phyloP scores from a whole-genome alignment of 768 basidiomycete species.

The Pleurotus pulmonarius region DNA sequence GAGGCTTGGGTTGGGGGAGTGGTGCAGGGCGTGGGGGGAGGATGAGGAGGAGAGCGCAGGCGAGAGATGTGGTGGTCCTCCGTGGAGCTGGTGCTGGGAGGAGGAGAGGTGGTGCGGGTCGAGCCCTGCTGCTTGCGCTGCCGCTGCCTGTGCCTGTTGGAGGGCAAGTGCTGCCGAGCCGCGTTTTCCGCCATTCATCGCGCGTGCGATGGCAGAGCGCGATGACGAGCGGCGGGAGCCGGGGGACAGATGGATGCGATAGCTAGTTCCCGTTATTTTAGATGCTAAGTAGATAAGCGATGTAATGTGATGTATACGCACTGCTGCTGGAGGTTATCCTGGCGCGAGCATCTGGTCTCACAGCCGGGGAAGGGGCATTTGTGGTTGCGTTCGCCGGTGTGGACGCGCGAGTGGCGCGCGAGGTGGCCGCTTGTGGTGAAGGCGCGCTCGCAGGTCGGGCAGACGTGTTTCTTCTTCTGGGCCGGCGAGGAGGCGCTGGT shows the following conservation, averaged over 20 bases:
- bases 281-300: background rate
- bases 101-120: background rate
- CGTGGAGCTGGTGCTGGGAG: no score
- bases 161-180: constrained; percentile 23
- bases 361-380: constrained; percentile 95
- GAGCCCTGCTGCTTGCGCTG: constrained; percentile 10
- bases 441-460: constrained; percentile 66
- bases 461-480: constrained; percentile 56
- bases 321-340: constrained; percentile 80
- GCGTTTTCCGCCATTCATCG: constrained; percentile 19
- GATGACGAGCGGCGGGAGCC: constrained; percentile 70
- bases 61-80: no score
- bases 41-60: background rate
- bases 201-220: constrained; percentile 52
- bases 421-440: constrained; percentile 91
- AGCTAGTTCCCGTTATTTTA: constrained; percentile 34
- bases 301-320: constrained; percentile 26
- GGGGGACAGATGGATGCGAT: constrained; percentile 78
- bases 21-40: background rate
- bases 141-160: constrained; percentile 17
- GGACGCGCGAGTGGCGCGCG: constrained; percentile 82
- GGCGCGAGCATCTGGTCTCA: constrained; percentile 84
- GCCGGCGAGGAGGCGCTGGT: constrained; percentile 24
- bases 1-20: background rate
- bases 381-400: constrained; percentile 91